Evolutionary conservation across 139 green algal genomes (phyloP).

Genomic region (Closterium sp.): DNA sequence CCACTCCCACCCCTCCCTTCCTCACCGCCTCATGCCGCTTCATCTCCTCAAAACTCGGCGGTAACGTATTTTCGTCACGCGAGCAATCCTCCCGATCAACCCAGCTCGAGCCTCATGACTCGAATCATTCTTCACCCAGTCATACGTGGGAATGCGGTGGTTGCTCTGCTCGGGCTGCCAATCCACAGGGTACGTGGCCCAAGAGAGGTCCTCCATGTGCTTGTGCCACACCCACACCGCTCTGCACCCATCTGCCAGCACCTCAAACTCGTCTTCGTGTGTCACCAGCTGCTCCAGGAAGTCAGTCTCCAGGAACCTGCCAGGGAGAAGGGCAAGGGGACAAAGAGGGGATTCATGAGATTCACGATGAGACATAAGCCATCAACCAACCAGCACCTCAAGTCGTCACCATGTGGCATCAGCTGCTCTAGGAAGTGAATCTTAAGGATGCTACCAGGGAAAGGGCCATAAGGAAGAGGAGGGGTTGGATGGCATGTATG

Average conservation of each 20-base stretch:
- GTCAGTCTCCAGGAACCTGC: constrained; percentile 26
- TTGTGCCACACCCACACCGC: constrained; percentile 40
- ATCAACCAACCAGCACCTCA: constrained; percentile 20
- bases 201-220: neutral
- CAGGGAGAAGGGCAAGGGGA: neutral
- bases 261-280: constrained; percentile 15
- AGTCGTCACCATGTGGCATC: neutral
- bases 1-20: neutral
- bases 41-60: neutral
- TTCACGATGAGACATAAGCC: neutral
- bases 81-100: neutral
- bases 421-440: constrained; percentile 29
- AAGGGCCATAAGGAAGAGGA: too few relatives aligned
- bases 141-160: neutral
- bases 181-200: neutral
- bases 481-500: too few relatives aligned
- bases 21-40: neutral
- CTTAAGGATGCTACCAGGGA: too few relatives aligned
- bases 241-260: constrained; percentile 21
- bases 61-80: neutral
- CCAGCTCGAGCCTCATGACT: neutral
- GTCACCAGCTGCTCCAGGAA: constrained; percentile 28
- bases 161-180: neutral
- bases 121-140: neutral
- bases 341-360: too few relatives aligned